These are phyloP conservation scores for Lentinula sp. DNA, from an alignment of 768 basidiomycete species.

Conservation along the genomic window DNA sequence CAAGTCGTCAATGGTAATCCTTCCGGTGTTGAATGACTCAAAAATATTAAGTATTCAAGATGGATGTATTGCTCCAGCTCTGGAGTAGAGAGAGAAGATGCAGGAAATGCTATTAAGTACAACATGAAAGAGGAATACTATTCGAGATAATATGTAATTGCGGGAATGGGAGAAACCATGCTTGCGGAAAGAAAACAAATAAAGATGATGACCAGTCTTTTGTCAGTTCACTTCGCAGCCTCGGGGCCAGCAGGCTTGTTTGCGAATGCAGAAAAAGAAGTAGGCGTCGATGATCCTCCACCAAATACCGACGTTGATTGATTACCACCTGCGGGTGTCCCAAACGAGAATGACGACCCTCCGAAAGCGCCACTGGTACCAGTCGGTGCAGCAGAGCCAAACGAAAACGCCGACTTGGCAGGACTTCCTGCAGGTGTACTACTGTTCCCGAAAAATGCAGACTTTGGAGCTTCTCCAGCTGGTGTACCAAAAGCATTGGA, in stretches of 20 bases:
- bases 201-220: not conserved
- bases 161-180: not conserved
- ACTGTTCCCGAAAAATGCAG: conserved; percentile 1
- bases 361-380: not conserved
- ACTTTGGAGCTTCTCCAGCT: not conserved
- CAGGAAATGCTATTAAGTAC: not conserved
- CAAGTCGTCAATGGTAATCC: too few relatives aligned
- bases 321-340: not conserved
- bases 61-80: not conserved
- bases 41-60: too few relatives aligned
- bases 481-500: not conserved
- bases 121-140: not conserved
- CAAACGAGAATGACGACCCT: not conserved
- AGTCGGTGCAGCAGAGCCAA: not conserved
- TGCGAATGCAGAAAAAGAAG: not conserved
- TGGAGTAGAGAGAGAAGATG: not conserved
- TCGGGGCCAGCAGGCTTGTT: not conserved
- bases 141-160: not conserved
- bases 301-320: not conserved
- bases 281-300: not conserved
- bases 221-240: not conserved
- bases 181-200: conserved; percentile 2
- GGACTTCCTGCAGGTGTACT: conserved; percentile 1
- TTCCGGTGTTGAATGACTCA: too few relatives aligned
- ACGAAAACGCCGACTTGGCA: not conserved